phyloP scores from a whole-genome alignment of 164 flowering plant species.

The Nymphaea thermarum region DNA sequence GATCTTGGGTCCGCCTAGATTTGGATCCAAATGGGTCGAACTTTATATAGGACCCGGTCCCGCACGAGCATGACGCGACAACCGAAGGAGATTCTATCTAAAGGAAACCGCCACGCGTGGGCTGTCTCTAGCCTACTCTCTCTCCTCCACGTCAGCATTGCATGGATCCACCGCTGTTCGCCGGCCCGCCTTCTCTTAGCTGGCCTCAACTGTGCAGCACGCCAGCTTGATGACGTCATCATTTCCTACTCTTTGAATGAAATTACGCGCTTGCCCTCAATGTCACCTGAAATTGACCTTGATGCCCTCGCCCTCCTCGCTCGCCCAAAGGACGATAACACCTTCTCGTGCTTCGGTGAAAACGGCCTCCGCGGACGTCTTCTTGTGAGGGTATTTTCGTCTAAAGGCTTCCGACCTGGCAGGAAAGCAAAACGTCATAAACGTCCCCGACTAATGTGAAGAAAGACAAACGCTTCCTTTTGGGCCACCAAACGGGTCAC shows the following conservation, averaged over 20 bases:
- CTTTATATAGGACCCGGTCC: not conserved
- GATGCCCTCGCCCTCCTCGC: not conserved
- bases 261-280: not conserved
- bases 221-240: not conserved
- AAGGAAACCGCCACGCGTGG: not conserved
- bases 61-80: not conserved
- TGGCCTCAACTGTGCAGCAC: not conserved
- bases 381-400: not conserved
- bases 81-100: not conserved
- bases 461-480: no score
- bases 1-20: no score
- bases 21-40: no score
- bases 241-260: not conserved
- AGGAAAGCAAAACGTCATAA: no score
- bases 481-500: no score
- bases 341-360: not conserved
- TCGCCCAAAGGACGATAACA: not conserved
- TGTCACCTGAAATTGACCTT: no score
- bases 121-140: not conserved
- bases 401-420: not conserved
- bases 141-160: not conserved
- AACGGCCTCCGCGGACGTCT: not conserved
- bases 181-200: not conserved
- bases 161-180: not conserved
- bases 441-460: no score